phyloP scores from a whole-genome alignment of 2,329 filamentous ascomycete genomes.

The Xylariomycetidae sp. region DNA sequence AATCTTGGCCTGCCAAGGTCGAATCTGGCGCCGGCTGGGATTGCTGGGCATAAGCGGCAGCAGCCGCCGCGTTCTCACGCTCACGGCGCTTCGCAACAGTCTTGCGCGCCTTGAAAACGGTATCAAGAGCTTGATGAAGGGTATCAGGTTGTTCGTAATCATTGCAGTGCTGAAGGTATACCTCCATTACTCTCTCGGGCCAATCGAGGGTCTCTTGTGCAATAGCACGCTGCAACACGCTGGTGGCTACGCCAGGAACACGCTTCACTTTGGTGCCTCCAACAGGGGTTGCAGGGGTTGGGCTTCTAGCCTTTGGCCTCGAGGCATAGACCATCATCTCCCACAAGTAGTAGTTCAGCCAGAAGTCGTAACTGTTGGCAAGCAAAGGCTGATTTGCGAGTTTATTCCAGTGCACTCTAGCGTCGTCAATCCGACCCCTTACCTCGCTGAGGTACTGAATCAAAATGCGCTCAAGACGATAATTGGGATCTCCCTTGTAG shows the following conservation, averaged over 20 bases:
- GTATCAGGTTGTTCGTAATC: constrained; percentile 79
- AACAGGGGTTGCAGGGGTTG: constrained; percentile 39
- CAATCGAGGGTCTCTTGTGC: constrained; percentile 62
- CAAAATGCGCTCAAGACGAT: constrained; percentile 83
- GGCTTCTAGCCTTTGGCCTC: constrained; percentile 46
- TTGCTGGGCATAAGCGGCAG: constrained; percentile 43
- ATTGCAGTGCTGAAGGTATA: constrained; percentile 77
- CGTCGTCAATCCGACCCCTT: constrained; percentile 70
- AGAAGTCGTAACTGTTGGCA: constrained; percentile 83
- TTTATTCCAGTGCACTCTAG: constrained; percentile 71
- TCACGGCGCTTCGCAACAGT: constrained; percentile 59
- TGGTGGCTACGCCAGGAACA: constrained; percentile 69
- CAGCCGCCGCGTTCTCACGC: constrained; percentile 58
- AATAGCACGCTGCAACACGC: constrained; percentile 68
- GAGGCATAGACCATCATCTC: constrained; percentile 67
- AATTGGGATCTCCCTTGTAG: constrained; percentile 83
- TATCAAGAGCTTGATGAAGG: constrained; percentile 69
- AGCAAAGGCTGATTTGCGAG: constrained; percentile 60
- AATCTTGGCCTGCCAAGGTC: constrained; percentile 7
- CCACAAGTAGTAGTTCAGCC: constrained; percentile 88
- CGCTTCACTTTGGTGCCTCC: constrained; percentile 43
- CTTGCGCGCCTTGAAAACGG: constrained; percentile 65
- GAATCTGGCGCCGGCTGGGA: constrained; percentile 29
- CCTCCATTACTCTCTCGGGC: constrained; percentile 70
- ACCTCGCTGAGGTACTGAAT: constrained; percentile 89